Evolutionary conservation across 1,284 basidiomycete species (phyloP), one percentile per base, ranked within the genome.

Genomic region (Golubevia pallescens): DNA sequence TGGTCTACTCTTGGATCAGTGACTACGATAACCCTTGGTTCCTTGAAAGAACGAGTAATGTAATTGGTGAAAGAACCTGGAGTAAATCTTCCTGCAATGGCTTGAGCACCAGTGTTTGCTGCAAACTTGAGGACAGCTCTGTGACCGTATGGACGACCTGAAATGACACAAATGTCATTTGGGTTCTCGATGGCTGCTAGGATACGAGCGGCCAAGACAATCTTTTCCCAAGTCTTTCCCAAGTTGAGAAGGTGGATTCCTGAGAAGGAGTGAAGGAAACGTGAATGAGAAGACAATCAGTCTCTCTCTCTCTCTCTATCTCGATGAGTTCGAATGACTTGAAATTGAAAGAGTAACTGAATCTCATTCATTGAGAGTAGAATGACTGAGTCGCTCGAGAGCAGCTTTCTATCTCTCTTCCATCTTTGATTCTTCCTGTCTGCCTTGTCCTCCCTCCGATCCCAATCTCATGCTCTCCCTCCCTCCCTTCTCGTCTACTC

Each of bases 181-280:
- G 96, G 95, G 90, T 98, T 98, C 88, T 98, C 95, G 81, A 98
- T 92, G 62, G 86, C 84, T 59, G 85, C 82, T 48, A 84, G 75
- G 61, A 86, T 72, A 69, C 83, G 79, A 57, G 83, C 83, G 59
- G 83, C 85, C 62, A 85, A 65, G 54, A 85, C 79, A 63, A 99
- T 90, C 89, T 99, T 99, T 89, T 98, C 95, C 96, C 95, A 98
- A 78, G 96, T 99, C 91, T 98, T 98, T 86, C 95, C 95, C 81
- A 98, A 92, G 92, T 99, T 97, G 86, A 98, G 88, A 85, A 99
- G 89, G 89, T 98, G 92, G 88, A 98, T 94, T 80, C 95, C 93
- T 94, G 86, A 38, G 20, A 32, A 20, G n/a, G 52, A 14, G n/a
- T 32, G 10, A 52, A 16, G 8, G 24, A 16, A 13, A 16, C 51